These are phyloP conservation scores for Stentor roeselii DNA, from an alignment of 73 alveolate genomes.

Conservation along the genomic window DNA sequence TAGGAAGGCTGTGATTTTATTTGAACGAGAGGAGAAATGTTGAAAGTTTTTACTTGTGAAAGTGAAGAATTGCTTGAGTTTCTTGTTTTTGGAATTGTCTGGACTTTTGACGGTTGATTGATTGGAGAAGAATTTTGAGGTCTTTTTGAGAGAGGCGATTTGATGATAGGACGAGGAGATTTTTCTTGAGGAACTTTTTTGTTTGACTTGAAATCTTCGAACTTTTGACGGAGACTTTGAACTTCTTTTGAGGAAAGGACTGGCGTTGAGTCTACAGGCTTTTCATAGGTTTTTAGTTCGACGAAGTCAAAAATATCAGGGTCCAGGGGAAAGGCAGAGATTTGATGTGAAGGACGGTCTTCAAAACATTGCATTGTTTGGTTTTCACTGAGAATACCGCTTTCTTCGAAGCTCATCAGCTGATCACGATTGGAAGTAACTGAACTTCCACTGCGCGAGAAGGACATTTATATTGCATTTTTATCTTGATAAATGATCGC, in stretches of 20 bases:
- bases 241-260: not conserved
- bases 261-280: slow-evolving; percentile 1
- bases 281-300: not conserved
- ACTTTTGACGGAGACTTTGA: not conserved
- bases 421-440: not conserved
- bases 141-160: not conserved
- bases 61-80: not conserved
- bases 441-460: not conserved
- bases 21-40: not conserved
- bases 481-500: too few relatives aligned
- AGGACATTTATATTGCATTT: too few relatives aligned
- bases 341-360: not conserved
- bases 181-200: not conserved
- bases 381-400: not conserved
- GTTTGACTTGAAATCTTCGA: not conserved
- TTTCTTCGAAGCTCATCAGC: not conserved
- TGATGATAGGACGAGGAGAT: not conserved
- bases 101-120: too few relatives aligned
- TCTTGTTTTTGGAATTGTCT: not conserved
- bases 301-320: not conserved
- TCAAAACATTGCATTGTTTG: not conserved
- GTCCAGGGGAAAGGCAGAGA: not conserved
- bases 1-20: not conserved
- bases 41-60: not conserved
- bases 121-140: too few relatives aligned